Percentiles rank a stretch among this genome's conserved stretches.
Evolutionary conservation across 495 filamentous ascomycete genomes (phyloP).

Genomic region (Aspergillus biplanus): DNA sequence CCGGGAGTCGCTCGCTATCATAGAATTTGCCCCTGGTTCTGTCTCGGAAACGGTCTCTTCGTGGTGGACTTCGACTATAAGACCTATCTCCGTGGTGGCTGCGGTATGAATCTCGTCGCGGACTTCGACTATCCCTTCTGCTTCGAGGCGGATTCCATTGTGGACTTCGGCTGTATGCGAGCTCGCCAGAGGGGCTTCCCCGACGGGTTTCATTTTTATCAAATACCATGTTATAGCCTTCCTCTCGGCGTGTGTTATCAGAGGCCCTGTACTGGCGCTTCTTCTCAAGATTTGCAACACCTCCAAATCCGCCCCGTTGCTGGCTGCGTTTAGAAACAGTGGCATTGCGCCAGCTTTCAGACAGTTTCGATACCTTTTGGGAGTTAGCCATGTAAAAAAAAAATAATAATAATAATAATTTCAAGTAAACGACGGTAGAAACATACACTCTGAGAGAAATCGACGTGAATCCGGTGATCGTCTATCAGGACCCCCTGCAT

Average conservation of each 20-base stretch:
- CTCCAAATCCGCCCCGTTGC: conserved; percentile 83
- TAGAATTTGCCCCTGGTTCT: conserved; percentile 20
- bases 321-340: conserved; percentile 82
- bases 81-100: conserved; percentile 39
- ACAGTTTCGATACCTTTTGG: conserved; percentile 72
- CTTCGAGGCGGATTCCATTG: conserved; percentile 31
- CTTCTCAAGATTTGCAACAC: conserved; percentile 83
- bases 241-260: conserved; percentile 60
- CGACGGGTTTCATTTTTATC: conserved; percentile 67
- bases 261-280: conserved; percentile 81
- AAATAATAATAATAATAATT: conserved; percentile 23
- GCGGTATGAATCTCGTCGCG: conserved; percentile 34
- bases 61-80: conserved; percentile 57
- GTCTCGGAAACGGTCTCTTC: conserved; percentile 29
- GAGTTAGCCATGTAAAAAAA: conserved; percentile 16
- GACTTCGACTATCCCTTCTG: conserved; percentile 55
- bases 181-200: conserved; percentile 25
- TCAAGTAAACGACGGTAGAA: not conserved
- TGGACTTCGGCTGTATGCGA: conserved; percentile 30
- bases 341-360: conserved; percentile 85
- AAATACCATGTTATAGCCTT: conserved; percentile 81
- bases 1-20: conserved; percentile 27
- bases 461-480: conserved; percentile 96
- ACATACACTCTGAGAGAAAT: conserved; percentile 93
- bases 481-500: conserved; percentile 97